A percentile compares a stretch with the other conserved stretches of the same genome.
phyloP scores from a whole-genome alignment of 73 alveolate species.

The Stentor coeruleus region DNA sequence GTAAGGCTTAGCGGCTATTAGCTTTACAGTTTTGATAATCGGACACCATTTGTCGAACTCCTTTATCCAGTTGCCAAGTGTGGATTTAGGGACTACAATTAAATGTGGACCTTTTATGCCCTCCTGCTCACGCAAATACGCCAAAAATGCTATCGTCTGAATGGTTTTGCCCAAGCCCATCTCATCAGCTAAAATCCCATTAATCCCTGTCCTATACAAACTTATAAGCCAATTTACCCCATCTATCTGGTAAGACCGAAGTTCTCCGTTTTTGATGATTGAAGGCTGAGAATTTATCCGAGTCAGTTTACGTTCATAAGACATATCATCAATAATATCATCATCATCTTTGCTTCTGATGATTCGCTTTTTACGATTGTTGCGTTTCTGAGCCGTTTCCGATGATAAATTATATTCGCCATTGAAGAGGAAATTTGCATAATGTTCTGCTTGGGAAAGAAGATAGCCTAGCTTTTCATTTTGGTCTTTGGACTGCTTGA shows the following conservation, averaged over 20 bases:
- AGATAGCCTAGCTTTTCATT: slow-evolving; percentile 58
- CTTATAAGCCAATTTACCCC: slow-evolving; percentile 96
- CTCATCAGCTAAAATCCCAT: slow-evolving; percentile 91
- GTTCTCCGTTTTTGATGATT: slow-evolving; percentile 68
- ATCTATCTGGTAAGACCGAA: slow-evolving; percentile 88
- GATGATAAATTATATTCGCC: background rate
- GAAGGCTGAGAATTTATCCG: slow-evolving; percentile 76
- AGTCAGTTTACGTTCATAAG: slow-evolving; percentile 32
- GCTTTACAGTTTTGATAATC: slow-evolving; percentile 72
- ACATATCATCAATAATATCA: slow-evolving; percentile 42
- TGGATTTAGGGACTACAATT: slow-evolving; percentile 88
- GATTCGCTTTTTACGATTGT: slow-evolving; percentile 25
- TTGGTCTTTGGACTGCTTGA: slow-evolving; percentile 34
- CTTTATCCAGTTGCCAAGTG: slow-evolving; percentile 93
- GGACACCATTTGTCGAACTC: slow-evolving; percentile 96
- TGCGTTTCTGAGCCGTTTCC: slow-evolving; percentile 37
- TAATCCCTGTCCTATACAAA: slow-evolving; percentile 70
- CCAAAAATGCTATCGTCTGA: slow-evolving; percentile 62
- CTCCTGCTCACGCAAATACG: slow-evolving; percentile 58
- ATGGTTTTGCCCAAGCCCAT: slow-evolving; percentile 91
- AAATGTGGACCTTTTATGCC: slow-evolving; percentile 55
- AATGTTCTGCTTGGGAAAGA: slow-evolving; percentile 70
- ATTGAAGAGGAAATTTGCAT: slow-evolving; percentile 50
- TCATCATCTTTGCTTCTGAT: slow-evolving; percentile 22
- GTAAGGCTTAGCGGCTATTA: slow-evolving; percentile 88